Base-by-base conservation (phyloP, 306 rosid genomes). In the Calophaca sinica region DNA sequence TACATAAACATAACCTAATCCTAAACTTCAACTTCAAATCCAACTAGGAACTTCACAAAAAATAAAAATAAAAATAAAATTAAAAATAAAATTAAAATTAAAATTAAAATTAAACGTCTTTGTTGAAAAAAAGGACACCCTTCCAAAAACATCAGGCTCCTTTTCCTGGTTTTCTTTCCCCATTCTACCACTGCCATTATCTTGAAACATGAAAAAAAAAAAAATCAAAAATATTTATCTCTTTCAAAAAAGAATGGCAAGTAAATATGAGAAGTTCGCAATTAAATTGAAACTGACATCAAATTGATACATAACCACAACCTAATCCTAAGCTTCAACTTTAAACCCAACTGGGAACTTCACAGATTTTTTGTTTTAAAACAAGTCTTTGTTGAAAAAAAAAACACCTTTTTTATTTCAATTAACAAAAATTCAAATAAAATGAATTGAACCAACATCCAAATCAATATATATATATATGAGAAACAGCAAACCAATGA, bases 121-220 rank as follows among this genome's bases (percentile, higher is more conserved):
- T 55, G 9, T 2, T 45, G 3, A 10, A 45, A 9, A 26, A 55
- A 28, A n/a, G 54, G 42, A 20, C 26, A 20, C 26, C 26, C 26
- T 20, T 20, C 26, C 26, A 20, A 20, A 20, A 20, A 20, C 26
- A 20, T 20, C 26, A 20, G 26, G 26, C 65, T n/a, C n/a, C n/a
- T n/a, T n/a, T n/a, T n/a, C n/a, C n/a, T 13, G 33, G 52, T 57
- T 82, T 62, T 62, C 77, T 75, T 45, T 81, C 76, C 26, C 76
- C 83, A 59, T 32, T 79, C 39, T 10, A 78, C 48, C 64, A 51
- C 13, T 49, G 78, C 68, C 81, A 75, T 75, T 15, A 62, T 73
- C 93, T 88, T 77, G 26, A 20, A 79, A 61, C 28, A 71, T 20
- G 14, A 57, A 39, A 57, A 73, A 51, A 57, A 73, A 51, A 33